phyloP scores from a whole-genome alignment of 495 filamentous ascomycete genomes.

The Baudoinia panamericana region DNA sequence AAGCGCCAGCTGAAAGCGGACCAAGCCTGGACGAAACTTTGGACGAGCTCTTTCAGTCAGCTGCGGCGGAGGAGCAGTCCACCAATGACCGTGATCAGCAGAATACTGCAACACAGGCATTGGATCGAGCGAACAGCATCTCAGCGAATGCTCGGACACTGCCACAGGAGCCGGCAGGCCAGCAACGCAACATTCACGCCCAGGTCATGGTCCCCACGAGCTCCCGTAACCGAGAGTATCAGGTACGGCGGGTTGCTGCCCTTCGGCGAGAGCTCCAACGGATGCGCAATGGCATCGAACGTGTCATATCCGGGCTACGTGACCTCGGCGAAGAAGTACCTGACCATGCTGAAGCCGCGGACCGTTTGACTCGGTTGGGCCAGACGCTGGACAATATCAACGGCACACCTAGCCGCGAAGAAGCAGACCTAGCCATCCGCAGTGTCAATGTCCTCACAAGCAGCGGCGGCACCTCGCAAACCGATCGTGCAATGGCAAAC shows the following conservation, averaged over 20 bases:
- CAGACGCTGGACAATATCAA: constrained; percentile 14
- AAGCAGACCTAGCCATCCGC: constrained; percentile 2
- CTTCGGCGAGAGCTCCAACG: constrained; percentile 23
- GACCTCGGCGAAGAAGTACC: constrained; percentile 21
- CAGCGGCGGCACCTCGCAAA: not conserved
- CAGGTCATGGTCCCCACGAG: constrained; percentile 11
- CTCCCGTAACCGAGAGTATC: constrained; percentile 17
- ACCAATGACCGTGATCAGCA: not conserved
- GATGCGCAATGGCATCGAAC: constrained; percentile 24
- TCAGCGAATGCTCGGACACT: not conserved
- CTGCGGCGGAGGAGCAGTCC: constrained; percentile 13
- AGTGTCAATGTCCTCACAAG: constrained; percentile 5
- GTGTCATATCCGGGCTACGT: constrained; percentile 22
- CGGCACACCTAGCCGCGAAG: constrained; percentile 4
- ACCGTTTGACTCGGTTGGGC: constrained; percentile 10
- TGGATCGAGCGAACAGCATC: not conserved
- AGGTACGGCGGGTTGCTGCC: constrained; percentile 21
- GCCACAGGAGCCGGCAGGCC: not conserved
- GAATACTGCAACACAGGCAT: not conserved
- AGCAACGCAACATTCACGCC: constrained; percentile 11
- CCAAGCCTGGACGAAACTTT: constrained; percentile 26
- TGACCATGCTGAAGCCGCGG: constrained; percentile 8
- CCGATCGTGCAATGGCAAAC: constrained; percentile 7
- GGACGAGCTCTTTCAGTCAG: constrained; percentile 25
- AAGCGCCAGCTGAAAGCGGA: constrained; percentile 12